Conservation (phyloP, 148 eudicot species). For the Rheum nobile region DNA sequence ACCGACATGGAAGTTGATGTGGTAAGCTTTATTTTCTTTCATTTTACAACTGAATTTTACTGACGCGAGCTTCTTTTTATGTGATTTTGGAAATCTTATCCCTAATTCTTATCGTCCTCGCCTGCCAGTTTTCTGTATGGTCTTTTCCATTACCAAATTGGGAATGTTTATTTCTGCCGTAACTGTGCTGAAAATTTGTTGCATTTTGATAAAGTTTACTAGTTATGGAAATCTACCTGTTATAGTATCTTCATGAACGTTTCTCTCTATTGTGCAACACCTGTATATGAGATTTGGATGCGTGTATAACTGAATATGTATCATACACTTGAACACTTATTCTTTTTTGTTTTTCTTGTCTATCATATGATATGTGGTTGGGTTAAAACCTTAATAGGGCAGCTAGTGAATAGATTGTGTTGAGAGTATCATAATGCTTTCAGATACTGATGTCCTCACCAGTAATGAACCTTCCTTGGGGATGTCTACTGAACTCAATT, state of each 20-base stretch:
- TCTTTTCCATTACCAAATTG: neutral
- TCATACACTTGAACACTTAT: neutral
- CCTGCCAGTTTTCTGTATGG: neutral
- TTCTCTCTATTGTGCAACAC: neutral
- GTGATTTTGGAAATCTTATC: neutral
- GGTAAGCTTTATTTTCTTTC: constrained; percentile 24
- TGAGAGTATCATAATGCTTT: neutral
- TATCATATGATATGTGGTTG: neutral
- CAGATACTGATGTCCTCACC: neutral
- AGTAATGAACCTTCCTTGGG: neutral
- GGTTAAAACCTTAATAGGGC: too few relatives aligned
- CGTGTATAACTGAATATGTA: neutral
- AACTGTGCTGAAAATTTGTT: neutral
- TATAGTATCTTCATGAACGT: neutral
- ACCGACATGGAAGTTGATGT: constrained; percentile 37
- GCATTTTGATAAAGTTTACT: neutral
- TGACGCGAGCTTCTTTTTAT: neutral
- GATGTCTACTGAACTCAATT: too few relatives aligned
- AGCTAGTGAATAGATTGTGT: neutral
- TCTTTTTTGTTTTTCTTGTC: too few relatives aligned
- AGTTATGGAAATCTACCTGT: neutral
- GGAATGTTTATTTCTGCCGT: neutral
- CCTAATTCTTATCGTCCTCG: neutral
- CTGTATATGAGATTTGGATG: neutral
- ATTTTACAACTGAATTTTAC: neutral